Evolutionary conservation across 805 yeast species (phyloP), one percentile per base, ranked within the genome.

Genomic region (Candida insectalens): DNA sequence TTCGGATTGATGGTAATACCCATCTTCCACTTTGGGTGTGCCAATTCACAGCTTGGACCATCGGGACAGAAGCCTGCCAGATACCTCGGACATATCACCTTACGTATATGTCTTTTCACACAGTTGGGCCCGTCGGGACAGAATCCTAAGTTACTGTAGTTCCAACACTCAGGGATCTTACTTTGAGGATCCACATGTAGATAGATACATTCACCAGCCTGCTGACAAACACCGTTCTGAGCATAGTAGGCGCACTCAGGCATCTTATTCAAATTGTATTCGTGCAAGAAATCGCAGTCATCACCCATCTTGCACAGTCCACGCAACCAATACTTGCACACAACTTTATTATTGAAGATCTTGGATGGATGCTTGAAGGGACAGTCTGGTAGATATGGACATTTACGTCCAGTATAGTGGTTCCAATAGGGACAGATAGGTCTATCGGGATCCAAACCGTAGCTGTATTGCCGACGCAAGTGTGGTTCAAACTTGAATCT

Each of bases 301-400:
- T 87, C 95, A 33, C 94, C 94, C 64, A 89, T 89, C 60, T 92
- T 92, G 60, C 99, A 92, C 23, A 92, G 69, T 0, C 99, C 99
- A 44, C 96, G 72, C 23, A 92, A 71, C 99, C 98, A 92, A 63
- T 92, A 96, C 66, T 92, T 89, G 56, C 98, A 92, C 4, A 92
- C 98, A 35, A 92, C 84, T 54, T 81, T 79, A 54, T 79, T 79
- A 34, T 69, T 65, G 49, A 73, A 75, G 30, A 54, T 50, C 69
- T 69, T 34, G 72, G 76, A 33, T 74, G 71, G 22, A 59, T 89
- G 97, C 50, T 87, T 83, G 59, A 83, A 77, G 15, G 88, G 88
- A 53, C 97, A 89, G 32, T 68, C 68, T n/a, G 69, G 63, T 6
- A 96, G 96, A 38, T 78, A 66, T 3, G 96, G 96, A 57, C 97